Percentiles rank a stretch among this genome's conserved stretches.
phyloP scores from a whole-genome alignment of 345 rosid species.

The Jatropha curcas region DNA sequence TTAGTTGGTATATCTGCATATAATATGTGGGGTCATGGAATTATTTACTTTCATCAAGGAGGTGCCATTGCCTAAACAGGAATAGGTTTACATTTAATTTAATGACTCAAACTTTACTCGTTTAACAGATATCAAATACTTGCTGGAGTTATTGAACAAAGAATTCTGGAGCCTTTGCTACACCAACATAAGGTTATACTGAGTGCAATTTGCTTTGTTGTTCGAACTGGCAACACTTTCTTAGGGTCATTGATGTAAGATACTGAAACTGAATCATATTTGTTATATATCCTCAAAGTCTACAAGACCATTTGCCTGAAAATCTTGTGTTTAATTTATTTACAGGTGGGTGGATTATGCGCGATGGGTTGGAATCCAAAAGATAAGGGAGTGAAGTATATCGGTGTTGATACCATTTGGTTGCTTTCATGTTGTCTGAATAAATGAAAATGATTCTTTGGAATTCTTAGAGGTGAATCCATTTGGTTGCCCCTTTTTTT shows the following conservation, averaged over 20 bases:
- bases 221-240: slow-evolving; percentile 95
- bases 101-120: background rate
- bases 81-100: background rate
- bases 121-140: slow-evolving; percentile 80
- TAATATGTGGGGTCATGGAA: background rate
- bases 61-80: too few relatives aligned
- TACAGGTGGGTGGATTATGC: slow-evolving; percentile 99
- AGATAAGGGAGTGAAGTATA: slow-evolving; percentile 26
- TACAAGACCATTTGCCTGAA: background rate
- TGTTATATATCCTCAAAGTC: slow-evolving; percentile 3
- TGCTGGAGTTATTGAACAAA: slow-evolving; percentile 94
- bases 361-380: slow-evolving; percentile 84
- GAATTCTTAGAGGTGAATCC: background rate
- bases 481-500: slow-evolving; percentile 3
- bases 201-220: slow-evolving; percentile 81
- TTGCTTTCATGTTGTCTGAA: background rate
- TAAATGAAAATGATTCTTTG: background rate
- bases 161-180: slow-evolving; percentile 85
- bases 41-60: too few relatives aligned
- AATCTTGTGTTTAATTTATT: background rate
- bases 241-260: slow-evolving; percentile 92
- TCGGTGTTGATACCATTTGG: background rate
- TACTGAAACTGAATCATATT: background rate
- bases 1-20: background rate
- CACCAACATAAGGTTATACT: slow-evolving; percentile 82